Evolutionary conservation across 1,284 basidiomycete genomes (phyloP).

Genomic region (Inonotus obliquus): DNA sequence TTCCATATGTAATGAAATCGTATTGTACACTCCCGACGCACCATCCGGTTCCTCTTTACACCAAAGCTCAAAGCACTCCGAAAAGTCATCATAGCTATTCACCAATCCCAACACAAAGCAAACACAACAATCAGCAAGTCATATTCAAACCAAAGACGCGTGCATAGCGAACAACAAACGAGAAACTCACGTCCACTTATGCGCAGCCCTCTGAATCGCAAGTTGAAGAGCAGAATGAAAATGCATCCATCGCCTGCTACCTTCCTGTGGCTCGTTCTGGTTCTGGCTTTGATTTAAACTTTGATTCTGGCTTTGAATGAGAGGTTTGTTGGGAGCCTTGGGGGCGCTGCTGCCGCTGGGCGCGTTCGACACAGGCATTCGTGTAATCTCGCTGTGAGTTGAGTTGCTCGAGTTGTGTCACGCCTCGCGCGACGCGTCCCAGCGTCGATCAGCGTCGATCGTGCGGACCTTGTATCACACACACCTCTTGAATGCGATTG

Average conservation of each 20-base stretch:
- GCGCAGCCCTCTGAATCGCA: constrained; percentile 67
- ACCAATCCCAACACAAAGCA: too few species aligned
- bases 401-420: too few species aligned
- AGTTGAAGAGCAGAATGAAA: constrained; percentile 72
- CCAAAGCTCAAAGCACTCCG: constrained; percentile 70
- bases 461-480: too few species aligned
- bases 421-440: too few species aligned
- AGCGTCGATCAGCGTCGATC: too few species aligned
- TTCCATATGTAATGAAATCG: constrained; percentile 65
- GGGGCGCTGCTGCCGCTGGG: background rate
- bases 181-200: constrained; percentile 72
- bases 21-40: constrained; percentile 59
- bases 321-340: background rate
- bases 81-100: constrained; percentile 69
- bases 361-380: too few species aligned
- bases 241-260: constrained; percentile 69
- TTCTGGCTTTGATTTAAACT: background rate
- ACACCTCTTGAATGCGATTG: too few species aligned
- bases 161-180: background rate
- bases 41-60: constrained; percentile 70
- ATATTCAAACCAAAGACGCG: background rate
- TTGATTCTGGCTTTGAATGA: constrained; percentile 22
- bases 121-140: background rate
- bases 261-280: constrained; percentile 30
- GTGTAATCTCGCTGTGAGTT: too few species aligned